Evolutionary conservation across 441 rosid genomes (phyloP), one percentile per base, ranked within the genome.

Genomic region (Gossypium armourianum): DNA sequence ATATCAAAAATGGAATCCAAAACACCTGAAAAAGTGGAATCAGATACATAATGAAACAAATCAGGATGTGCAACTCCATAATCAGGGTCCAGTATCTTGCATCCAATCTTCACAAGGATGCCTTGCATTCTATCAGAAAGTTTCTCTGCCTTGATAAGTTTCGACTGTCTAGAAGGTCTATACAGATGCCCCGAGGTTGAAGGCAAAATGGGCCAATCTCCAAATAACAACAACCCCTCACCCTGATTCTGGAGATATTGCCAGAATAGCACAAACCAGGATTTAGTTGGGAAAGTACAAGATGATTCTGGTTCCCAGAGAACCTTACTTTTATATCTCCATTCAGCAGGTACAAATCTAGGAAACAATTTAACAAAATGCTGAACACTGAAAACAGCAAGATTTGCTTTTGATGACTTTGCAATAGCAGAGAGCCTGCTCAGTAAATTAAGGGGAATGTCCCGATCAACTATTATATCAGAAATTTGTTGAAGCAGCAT

Each of bases 201-300:
- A 69, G 99, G 99, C 83, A 94, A 81, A 76, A 94, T 87, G 53
- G 99, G 99, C 99, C 99, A 94, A 74, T 91, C 99, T 79, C 85
- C 77, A 76, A 94, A 92, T 70, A 86, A 26, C 13, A 90, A 86
- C 56, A 94, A 80, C 58, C 81, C 86, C 78, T 84, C 88, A 74
- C 96, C 85, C 45, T 79, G 84, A 74, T 74, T 77, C 76, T 5
- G 85, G 72, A 94, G 86, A 80, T 94, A 94, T 76, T 77, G 87
- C 97, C 99, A 94, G 72, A 94, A 90, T 68, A 90, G 82, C 79
- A 76, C 64, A 90, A 94, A 83, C 99, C 99, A 94, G 80, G 92
- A 76, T 56, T 87, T 81, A 63, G 87, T 84, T 32, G 97, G 99
- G 80, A 88, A 92, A 79, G 80, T 69, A 72, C 59, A 75, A 78